These are phyloP conservation scores for Bryoerythrophyllum caledonicum DNA, from an alignment of 225 moss, liverwort and hornwort species.

Conservation along the genomic window DNA sequence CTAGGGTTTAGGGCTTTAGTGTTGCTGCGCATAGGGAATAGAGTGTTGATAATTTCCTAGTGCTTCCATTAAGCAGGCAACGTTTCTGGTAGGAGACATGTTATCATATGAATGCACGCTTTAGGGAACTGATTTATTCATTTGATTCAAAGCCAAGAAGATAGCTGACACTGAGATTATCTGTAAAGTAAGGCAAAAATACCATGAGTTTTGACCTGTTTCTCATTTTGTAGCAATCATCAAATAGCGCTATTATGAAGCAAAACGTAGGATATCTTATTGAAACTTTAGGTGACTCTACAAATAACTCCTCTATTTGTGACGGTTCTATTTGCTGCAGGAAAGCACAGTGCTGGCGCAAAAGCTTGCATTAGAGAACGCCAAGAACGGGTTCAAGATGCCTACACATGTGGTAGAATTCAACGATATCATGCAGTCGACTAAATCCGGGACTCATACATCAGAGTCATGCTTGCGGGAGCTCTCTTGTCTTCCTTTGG, in stretches of 20 bases:
- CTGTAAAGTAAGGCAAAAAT: no score
- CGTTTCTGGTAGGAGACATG: neutral
- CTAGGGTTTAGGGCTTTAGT: conserved; percentile 17
- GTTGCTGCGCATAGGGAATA: neutral
- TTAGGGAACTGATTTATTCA: conserved; percentile 6
- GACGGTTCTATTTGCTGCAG: conserved; percentile 26
- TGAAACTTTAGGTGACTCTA: no score
- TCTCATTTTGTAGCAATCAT: no score
- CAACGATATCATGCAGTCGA: conserved; percentile 86
- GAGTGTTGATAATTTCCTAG: neutral
- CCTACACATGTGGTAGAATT: conserved; percentile 83
- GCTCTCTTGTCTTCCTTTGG: conserved; percentile 84
- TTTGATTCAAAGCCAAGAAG: neutral
- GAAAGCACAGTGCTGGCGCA: conserved; percentile 64
- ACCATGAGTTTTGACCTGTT: no score
- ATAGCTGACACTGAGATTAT: neutral
- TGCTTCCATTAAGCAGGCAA: neutral
- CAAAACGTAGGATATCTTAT: no score
- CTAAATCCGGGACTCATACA: conserved; percentile 71
- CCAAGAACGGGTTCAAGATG: conserved; percentile 46
- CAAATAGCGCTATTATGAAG: no score
- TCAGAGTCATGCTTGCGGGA: conserved; percentile 82
- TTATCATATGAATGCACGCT: neutral
- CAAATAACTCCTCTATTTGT: neutral
- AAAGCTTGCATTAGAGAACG: conserved; percentile 60